Evolutionary conservation across 2,329 filamentous ascomycete genomes (phyloP).

Genomic region (Paramyrothecium roridum): DNA sequence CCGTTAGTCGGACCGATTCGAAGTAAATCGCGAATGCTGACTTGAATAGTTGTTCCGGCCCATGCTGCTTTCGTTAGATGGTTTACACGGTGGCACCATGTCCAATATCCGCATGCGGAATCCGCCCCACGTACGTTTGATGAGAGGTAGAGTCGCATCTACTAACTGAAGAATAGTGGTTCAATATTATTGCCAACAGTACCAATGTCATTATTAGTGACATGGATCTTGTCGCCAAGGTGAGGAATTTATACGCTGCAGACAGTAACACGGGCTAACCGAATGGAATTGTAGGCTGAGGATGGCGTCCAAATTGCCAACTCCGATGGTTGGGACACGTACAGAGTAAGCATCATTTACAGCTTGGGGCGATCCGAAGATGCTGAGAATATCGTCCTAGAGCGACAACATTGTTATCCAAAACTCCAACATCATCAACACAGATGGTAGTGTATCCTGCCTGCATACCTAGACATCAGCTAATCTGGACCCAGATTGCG

Average conservation of each 20-base stretch:
- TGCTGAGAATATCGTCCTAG: slow-evolving; percentile 23
- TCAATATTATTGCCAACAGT: slow-evolving; percentile 63
- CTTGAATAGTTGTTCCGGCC: slow-evolving; percentile 12
- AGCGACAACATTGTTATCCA: slow-evolving; percentile 62
- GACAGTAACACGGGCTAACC: not conserved
- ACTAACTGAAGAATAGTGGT: slow-evolving; percentile 17
- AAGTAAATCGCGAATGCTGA: not conserved
- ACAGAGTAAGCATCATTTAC: slow-evolving; percentile 33
- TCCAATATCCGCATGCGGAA: slow-evolving; percentile 59
- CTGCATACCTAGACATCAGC: not conserved
- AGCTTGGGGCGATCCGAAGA: slow-evolving; percentile 24
- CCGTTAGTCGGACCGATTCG: slow-evolving; percentile 4
- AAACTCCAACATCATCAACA: slow-evolving; percentile 50
- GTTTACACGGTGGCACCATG: slow-evolving; percentile 49
- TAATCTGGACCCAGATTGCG: slow-evolving; percentile 46
- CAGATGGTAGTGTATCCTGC: slow-evolving; percentile 12
- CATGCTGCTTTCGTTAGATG: slow-evolving; percentile 15
- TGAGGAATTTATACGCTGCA: not conserved
- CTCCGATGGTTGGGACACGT: slow-evolving; percentile 64
- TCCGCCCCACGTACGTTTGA: slow-evolving; percentile 33
- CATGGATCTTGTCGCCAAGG: slow-evolving; percentile 55
- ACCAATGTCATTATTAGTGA: slow-evolving; percentile 61
- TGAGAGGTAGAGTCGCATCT: not conserved
- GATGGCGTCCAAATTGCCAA: slow-evolving; percentile 37
- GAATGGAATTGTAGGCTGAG: slow-evolving; percentile 8